phyloP scores from a whole-genome alignment of 768 basidiomycete genomes.

The Hericium coralloides region DNA sequence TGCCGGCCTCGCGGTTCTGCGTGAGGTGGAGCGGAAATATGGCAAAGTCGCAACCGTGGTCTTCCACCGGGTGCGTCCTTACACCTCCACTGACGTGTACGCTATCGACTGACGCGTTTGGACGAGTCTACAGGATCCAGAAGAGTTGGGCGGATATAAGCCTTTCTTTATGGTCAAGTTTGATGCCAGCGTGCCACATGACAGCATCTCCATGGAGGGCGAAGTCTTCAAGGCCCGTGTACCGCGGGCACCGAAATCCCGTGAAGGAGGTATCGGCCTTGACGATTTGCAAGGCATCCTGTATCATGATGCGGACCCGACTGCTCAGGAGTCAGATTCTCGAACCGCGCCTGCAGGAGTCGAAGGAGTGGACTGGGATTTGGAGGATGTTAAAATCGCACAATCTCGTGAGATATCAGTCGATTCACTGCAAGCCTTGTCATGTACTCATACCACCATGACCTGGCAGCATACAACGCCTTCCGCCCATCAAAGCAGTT shows the following conservation, averaged over 20 bases:
- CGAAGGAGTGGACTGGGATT: too few species aligned
- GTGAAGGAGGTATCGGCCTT: conserved; percentile 9
- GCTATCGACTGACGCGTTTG: background rate
- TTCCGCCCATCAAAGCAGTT: too few species aligned
- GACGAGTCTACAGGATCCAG: background rate
- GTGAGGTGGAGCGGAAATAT: conserved; percentile 8
- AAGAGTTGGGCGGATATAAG: background rate
- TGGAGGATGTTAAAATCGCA: too few species aligned
- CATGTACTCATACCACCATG: too few species aligned
- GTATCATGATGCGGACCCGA: too few species aligned
- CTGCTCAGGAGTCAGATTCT: background rate
- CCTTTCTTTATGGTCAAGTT: conserved; percentile 9
- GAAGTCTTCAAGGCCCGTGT: background rate
- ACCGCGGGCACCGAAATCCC: background rate
- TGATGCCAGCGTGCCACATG: conserved; percentile 1
- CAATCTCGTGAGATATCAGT: too few species aligned
- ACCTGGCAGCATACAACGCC: too few species aligned
- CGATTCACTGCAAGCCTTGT: too few species aligned
- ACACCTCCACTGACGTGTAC: background rate
- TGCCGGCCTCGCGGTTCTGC: conserved; percentile 8
- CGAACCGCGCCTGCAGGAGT: too few species aligned
- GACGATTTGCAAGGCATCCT: conserved; percentile 4
- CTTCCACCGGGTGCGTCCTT: conserved; percentile 7
- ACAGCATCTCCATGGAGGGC: background rate
- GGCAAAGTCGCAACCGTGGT: conserved; percentile 6